phyloP scores from a whole-genome alignment of 805 yeast genomes.

The Phaffomyces opuntiae region DNA sequence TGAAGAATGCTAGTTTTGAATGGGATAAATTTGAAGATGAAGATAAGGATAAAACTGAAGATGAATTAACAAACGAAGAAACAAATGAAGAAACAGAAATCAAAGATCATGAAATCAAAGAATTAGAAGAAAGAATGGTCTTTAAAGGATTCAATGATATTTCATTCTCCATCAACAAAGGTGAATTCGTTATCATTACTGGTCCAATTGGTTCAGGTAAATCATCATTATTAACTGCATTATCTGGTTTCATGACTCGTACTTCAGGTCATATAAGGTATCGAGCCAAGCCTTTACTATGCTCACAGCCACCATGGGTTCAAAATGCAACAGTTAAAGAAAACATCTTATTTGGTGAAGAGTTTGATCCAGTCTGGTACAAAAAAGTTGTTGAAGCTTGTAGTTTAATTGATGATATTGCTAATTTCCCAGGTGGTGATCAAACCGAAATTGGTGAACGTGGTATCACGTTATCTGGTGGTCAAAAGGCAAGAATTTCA shows the following conservation, averaged over 20 bases:
- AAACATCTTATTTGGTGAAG: conserved; percentile 55
- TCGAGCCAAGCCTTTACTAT: conserved; percentile 41
- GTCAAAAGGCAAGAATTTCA: conserved; percentile 69
- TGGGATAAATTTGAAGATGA: conserved; percentile 53
- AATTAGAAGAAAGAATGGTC: conserved; percentile 14
- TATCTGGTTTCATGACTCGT: conserved; percentile 60
- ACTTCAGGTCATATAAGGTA: conserved; percentile 41
- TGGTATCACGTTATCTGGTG: conserved; percentile 73
- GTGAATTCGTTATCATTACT: conserved; percentile 67
- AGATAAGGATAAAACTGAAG: conserved; percentile 1
- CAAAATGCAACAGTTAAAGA: conserved; percentile 67
- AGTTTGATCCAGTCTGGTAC: conserved; percentile 43
- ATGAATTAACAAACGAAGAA: conserved; percentile 12
- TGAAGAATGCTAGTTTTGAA: conserved; percentile 49
- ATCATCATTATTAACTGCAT: conserved; percentile 57
- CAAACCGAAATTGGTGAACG: conserved; percentile 67
- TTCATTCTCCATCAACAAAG: conserved; percentile 40
- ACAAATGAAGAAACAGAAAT: conserved; percentile 15
- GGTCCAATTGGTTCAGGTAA: conserved; percentile 79
- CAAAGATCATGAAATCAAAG: conserved; percentile 2
- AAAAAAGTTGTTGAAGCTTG: conserved; percentile 50
- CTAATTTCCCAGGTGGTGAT: conserved; percentile 60
- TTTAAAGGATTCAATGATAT: conserved; percentile 44
- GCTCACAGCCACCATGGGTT: conserved; percentile 67
- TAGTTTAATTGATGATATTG: conserved; percentile 50